These are phyloP conservation scores for Podospora fimiseda DNA, from an alignment of 495 filamentous ascomycete genomes.

Conservation along the genomic window DNA sequence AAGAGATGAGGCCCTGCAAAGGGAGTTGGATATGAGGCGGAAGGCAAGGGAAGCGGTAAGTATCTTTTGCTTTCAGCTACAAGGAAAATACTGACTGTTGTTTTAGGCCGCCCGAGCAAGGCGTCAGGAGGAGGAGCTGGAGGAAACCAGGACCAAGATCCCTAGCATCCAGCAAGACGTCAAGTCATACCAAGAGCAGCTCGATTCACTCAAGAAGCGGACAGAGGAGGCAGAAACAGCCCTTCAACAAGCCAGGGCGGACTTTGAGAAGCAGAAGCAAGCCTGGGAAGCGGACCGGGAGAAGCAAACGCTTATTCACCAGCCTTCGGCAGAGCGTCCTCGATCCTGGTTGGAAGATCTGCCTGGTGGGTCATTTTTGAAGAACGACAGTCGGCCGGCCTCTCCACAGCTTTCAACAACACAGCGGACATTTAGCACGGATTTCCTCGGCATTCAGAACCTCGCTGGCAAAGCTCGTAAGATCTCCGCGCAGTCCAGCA, in stretches of 20 bases:
- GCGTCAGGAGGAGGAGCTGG: conserved; percentile 75
- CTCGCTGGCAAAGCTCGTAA: conserved; percentile 39
- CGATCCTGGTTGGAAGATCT: conserved; percentile 64
- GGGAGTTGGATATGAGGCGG: conserved; percentile 75
- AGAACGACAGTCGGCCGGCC: conserved; percentile 39
- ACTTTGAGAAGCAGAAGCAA: conserved; percentile 45
- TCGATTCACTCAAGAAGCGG: conserved; percentile 56
- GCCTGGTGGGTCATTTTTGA: conserved; percentile 28
- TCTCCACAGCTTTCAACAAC: conserved; percentile 38
- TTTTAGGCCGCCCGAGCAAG: conserved; percentile 65
- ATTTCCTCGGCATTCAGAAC: conserved; percentile 39
- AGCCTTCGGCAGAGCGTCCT: conserved; percentile 62
- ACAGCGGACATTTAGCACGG: conserved; percentile 42
- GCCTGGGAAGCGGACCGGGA: conserved; percentile 68
- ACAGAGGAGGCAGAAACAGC: conserved; percentile 61
- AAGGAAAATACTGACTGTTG: conserved; percentile 15
- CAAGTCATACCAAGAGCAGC: conserved; percentile 53
- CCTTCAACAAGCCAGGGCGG: conserved; percentile 42
- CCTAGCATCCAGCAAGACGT: conserved; percentile 52
- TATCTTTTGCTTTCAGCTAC: background rate
- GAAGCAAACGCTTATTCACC: conserved; percentile 55
- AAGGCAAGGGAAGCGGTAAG: conserved; percentile 82
- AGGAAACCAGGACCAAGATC: conserved; percentile 58
- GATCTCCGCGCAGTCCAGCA: conserved; percentile 39
- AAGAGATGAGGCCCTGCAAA: conserved; percentile 73